These are phyloP conservation scores for Didymella lethalis DNA, from an alignment of 2,329 filamentous ascomycete species.

Conservation along the genomic window DNA sequence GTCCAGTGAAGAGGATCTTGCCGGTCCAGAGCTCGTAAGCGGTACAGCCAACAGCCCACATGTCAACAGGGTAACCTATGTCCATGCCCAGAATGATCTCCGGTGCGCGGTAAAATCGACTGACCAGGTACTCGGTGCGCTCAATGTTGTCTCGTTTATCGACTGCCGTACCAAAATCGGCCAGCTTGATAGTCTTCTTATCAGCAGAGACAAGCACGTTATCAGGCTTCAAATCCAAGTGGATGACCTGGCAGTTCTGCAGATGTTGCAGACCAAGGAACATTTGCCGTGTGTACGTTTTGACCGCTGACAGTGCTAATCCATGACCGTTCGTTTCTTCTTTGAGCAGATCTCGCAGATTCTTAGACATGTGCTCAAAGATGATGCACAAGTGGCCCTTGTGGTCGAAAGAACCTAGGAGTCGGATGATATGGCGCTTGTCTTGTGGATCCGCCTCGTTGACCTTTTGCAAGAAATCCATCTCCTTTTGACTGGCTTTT, in stretches of 20 bases:
- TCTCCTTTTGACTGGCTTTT: conserved; percentile 93
- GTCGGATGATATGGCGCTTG: conserved; percentile 88
- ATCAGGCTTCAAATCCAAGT: conserved; percentile 96
- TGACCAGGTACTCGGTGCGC: conserved; percentile 93
- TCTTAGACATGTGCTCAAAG: conserved; percentile 87
- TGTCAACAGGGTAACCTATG: conserved; percentile 92
- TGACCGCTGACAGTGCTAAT: conserved; percentile 86
- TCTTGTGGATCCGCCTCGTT: conserved; percentile 85
- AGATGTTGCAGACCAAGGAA: conserved; percentile 88
- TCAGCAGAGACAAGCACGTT: conserved; percentile 76
- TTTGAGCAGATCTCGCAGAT: conserved; percentile 90
- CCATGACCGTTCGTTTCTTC: conserved; percentile 84
- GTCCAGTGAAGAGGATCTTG: conserved; percentile 93
- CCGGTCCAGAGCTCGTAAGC: conserved; percentile 97
- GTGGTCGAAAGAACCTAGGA: conserved; percentile 89
- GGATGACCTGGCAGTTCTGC: conserved; percentile 90
- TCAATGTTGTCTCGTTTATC: conserved; percentile 84
- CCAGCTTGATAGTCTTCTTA: conserved; percentile 84
- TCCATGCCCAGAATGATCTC: conserved; percentile 98
- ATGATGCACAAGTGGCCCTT: conserved; percentile 96
- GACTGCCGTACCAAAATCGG: conserved; percentile 95
- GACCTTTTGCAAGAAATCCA: conserved; percentile 88
- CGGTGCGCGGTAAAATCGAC: conserved; percentile 94
- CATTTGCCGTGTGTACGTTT: conserved; percentile 91
- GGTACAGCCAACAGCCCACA: conserved; percentile 98